Percentiles rank a stretch among this genome's conserved stretches.
Conservation (phyloP, 306 rosid genomes). For the Mucuna pruriens region DNA sequence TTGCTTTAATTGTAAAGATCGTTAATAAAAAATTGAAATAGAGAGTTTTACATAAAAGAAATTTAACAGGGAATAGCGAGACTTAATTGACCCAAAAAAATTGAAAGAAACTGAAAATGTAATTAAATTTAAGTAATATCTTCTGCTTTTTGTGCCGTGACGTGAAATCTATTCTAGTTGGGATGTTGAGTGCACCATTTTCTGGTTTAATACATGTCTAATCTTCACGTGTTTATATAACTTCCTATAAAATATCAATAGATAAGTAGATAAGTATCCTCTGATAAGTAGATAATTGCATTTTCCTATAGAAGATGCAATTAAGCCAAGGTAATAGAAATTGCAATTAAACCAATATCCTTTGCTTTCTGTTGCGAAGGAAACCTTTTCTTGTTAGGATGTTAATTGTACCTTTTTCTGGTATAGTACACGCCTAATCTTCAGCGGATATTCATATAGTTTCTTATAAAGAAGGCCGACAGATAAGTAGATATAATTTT, state of each 20-base stretch:
- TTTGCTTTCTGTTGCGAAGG: too few relatives aligned
- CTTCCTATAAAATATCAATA: not conserved
- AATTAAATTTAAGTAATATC: not conserved
- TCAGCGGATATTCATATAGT: not conserved
- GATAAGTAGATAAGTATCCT: not conserved
- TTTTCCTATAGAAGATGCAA: not conserved
- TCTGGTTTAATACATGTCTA: not conserved
- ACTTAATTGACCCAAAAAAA: not conserved
- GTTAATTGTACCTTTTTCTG: not conserved
- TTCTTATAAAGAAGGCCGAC: slow-evolving; percentile 1
- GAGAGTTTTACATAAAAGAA: not conserved
- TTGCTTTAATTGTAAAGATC: too few relatives aligned
- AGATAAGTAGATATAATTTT: not conserved
- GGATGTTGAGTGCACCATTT: not conserved
- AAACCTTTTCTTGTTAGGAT: not conserved
- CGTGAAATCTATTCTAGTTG: not conserved
- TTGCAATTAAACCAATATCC: not conserved
- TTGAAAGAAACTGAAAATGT: not conserved
- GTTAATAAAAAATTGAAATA: not conserved
- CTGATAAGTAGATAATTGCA: not conserved
- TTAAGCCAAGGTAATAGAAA: not conserved
- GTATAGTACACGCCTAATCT: not conserved
- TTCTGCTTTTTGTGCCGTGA: not conserved
- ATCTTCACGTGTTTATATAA: not conserved
- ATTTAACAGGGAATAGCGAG: not conserved